Evolutionary conservation across 2,329 filamentous ascomycete genomes (phyloP).

Genomic region (Pseudogymnoascus sp.): DNA sequence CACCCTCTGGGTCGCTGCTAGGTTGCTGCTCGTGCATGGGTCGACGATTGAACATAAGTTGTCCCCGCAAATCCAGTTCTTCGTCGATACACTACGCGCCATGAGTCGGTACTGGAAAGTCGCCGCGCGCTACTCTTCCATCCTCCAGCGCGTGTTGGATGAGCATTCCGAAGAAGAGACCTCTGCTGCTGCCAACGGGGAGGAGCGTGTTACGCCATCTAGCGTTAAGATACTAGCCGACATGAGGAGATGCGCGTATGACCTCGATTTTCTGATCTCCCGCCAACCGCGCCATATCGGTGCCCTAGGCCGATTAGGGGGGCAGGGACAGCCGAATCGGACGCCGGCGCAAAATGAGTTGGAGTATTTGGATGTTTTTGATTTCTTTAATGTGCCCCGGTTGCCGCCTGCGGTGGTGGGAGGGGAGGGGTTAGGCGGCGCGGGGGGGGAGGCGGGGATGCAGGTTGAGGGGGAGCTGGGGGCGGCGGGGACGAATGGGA

Average conservation of each 20-base stretch:
- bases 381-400: constrained; percentile 86
- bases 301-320: constrained; percentile 37
- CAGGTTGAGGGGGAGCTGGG: neutral
- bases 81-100: constrained; percentile 71
- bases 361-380: constrained; percentile 86
- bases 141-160: constrained; percentile 75
- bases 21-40: constrained; percentile 78
- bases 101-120: constrained; percentile 83
- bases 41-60: constrained; percentile 81
- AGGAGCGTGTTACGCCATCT: constrained; percentile 65
- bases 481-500: constrained; percentile 12
- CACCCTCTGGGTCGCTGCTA: constrained; percentile 83
- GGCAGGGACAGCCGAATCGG: constrained; percentile 41
- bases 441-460: constrained; percentile 14
- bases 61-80: constrained; percentile 68
- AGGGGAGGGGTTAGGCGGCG: constrained; percentile 19
- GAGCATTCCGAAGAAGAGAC: constrained; percentile 75
- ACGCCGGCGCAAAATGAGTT: constrained; percentile 73
- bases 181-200: constrained; percentile 45
- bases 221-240: constrained; percentile 82
- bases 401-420: constrained; percentile 41
- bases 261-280: constrained; percentile 82
- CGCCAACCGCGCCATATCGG: constrained; percentile 44
- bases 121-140: constrained; percentile 68
- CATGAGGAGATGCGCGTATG: constrained; percentile 84